Base-by-base conservation (phyloP, 176 grass and related monocot species). In the Triticum timopheevii region DNA sequence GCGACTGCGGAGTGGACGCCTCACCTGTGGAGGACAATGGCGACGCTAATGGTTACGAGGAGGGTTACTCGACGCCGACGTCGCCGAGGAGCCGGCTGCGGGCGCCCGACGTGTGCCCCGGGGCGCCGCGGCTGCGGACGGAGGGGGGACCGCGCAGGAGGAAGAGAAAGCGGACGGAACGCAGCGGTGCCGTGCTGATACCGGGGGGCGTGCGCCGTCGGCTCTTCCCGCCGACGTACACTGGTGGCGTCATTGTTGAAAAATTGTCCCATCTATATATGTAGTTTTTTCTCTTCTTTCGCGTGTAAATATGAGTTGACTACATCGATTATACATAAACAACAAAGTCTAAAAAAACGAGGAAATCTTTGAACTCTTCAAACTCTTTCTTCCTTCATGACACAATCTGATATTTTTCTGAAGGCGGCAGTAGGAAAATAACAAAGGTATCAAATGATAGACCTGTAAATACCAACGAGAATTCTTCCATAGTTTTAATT, bases 51-150 rank as follows among this genome's bases (percentile, higher is more conserved):
- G 42, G 4, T 23, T 38, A 16, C 19, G 68, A 25, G 35, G 61
- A 77, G 0, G 86, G 76, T 2, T 87, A 87, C 58, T 15, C 3
- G 31, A 87, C 86, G 10, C 86, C 79, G 20, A 82, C 86, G 33
- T 87, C 70, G 22, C 86, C 79, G 79, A 54, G 79, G 3, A 13
- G 50, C 16, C 79, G 79, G 77, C 47, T 73, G 23, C 63, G 13
- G 35, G 17, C 65, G 6, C 33, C 85, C 7, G 19, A 17, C 36
- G 69, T 22, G 80, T 82, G 31, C 56, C 74, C 74, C 20, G 33
- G 17, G 10, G 69, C 62, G 82, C 68, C 65, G 76, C n/a, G 34
- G 61, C 25, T 35, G 23, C 36, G 42, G 58, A 2, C 39, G 49
- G 36, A 4, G n/a, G 61, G 24, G 23, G 3, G 12, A 25, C n/a